Evolutionary conservation across 495 filamentous ascomycete species (phyloP), one percentile per base, ranked within the genome.

Genomic region (Cercophora sp.): DNA sequence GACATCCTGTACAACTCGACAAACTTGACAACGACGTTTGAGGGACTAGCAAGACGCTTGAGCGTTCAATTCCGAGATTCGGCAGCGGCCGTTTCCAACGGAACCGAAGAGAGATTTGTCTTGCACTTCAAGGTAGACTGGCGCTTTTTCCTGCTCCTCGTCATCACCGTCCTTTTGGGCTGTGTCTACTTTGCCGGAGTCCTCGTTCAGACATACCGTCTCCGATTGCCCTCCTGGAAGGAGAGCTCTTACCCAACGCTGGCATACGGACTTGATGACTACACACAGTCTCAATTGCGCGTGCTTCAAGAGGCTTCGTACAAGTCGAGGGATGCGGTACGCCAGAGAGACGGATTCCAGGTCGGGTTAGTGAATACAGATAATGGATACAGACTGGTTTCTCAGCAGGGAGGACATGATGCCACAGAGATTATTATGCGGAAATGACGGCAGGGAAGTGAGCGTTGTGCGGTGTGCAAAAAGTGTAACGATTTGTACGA

Each of bases 261-360:
- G 42, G 42, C 22, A 25, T 27, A 26, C n/a, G 42, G 42, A 4
- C 29, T 45, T 16, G 42, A n/a, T 25, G 46, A 49, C 1, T 29
- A 56, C 29, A 52, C 41, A 2, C 42, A 45, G 42, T 10, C 42
- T n/a, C n/a, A n/a, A n/a, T n/a, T n/a, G n/a, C n/a, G n/a, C n/a
- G n/a, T n/a, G n/a, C n/a, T n/a, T n/a, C n/a, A n/a, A n/a, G n/a
- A n/a, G n/a, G n/a, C n/a, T n/a, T n/a, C n/a, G n/a, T n/a, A n/a
- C n/a, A n/a, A n/a, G n/a, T n/a, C n/a, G n/a, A n/a, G n/a, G n/a
- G n/a, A n/a, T n/a, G n/a, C n/a, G n/a, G n/a, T n/a, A n/a, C n/a
- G n/a, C n/a, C n/a, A n/a, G n/a, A n/a, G n/a, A n/a, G n/a, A n/a
- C n/a, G n/a, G n/a, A n/a, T n/a, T n/a, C n/a, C n/a, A n/a, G n/a